These are phyloP conservation scores for Arthrobotrys musiformis DNA, from an alignment of 2,329 filamentous ascomycete species.

Conservation along the genomic window DNA sequence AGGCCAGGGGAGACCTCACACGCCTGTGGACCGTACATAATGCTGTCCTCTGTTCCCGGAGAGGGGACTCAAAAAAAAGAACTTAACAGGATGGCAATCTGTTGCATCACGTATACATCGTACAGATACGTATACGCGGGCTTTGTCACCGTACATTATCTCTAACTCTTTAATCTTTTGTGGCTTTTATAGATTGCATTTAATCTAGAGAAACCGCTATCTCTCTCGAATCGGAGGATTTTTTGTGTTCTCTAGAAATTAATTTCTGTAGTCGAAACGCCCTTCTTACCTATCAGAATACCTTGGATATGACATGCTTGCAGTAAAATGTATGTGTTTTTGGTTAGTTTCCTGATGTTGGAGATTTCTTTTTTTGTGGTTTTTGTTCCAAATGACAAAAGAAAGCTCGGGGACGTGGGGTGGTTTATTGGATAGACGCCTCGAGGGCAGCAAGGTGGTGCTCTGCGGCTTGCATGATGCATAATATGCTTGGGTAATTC, in stretches of 20 bases:
- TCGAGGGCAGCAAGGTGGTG: constrained; percentile 17
- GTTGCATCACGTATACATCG: constrained; percentile 4
- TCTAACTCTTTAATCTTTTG: constrained; percentile 12
- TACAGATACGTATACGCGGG: constrained; percentile 1
- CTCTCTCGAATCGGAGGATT: constrained; percentile 54
- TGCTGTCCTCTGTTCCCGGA: not conserved
- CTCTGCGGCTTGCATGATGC: constrained; percentile 19
- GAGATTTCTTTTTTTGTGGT: not conserved
- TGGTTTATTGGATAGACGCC: constrained; percentile 30
- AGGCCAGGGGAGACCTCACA: constrained; percentile 2
- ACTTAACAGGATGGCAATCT: not conserved
- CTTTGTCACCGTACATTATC: constrained; percentile 43
- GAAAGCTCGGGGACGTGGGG: constrained; percentile 26
- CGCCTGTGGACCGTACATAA: not conserved
- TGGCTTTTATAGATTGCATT: constrained; percentile 1
- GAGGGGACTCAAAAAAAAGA: not conserved
- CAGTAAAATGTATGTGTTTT: constrained; percentile 3
- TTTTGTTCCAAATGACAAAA: constrained; percentile 26
- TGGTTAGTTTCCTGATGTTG: constrained; percentile 7
- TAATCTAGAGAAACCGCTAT: constrained; percentile 7
- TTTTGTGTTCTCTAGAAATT: not conserved
- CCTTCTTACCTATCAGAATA: constrained; percentile 45
- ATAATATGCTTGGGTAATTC: constrained; percentile 33
- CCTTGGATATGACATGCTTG: constrained; percentile 16
- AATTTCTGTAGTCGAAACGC: constrained; percentile 6